phyloP scores from a whole-genome alignment of 2,329 filamentous ascomycete genomes.

The Colletotrichum sansevieriae region DNA sequence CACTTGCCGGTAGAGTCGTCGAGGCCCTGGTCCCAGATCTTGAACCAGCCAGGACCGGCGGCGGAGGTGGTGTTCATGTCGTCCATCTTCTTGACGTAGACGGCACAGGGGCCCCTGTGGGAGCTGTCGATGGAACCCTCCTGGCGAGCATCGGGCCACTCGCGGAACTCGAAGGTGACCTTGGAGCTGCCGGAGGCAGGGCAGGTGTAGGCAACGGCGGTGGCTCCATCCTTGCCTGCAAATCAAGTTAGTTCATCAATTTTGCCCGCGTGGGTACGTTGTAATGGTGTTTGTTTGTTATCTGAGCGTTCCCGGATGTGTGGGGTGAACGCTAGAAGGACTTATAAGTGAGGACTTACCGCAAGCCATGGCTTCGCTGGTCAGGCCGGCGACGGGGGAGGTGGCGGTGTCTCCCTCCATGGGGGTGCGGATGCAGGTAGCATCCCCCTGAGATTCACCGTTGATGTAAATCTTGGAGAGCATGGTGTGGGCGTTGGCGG shows the following conservation, averaged over 20 bases:
- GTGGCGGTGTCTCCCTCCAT: slow-evolving; percentile 64
- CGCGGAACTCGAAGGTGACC: slow-evolving; percentile 76
- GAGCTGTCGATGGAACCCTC: slow-evolving; percentile 70
- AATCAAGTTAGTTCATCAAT: slow-evolving; percentile 7
- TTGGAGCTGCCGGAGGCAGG: slow-evolving; percentile 64
- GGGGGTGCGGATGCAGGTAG: slow-evolving; percentile 78
- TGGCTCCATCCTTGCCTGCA: slow-evolving; percentile 59
- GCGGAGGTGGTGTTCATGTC: slow-evolving; percentile 66
- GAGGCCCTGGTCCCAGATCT: slow-evolving; percentile 80
- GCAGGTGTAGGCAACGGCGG: slow-evolving; percentile 62
- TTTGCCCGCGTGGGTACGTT: neutral
- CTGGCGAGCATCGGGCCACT: slow-evolving; percentile 67
- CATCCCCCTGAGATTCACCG: slow-evolving; percentile 75
- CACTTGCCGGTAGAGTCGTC: slow-evolving; percentile 67
- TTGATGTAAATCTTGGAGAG: slow-evolving; percentile 75
- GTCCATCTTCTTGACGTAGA: slow-evolving; percentile 79
- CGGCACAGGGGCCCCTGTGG: slow-evolving; percentile 77
- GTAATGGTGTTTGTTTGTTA: slow-evolving; percentile 28
- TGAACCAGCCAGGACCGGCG: slow-evolving; percentile 80
- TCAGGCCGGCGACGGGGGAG: slow-evolving; percentile 68
- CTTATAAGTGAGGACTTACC: slow-evolving; percentile 60
- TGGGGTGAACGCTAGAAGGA: slow-evolving; percentile 27
- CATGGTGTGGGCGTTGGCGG: slow-evolving; percentile 68
- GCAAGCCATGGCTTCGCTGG: slow-evolving; percentile 76
- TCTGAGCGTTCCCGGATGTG: slow-evolving; percentile 31